Base-by-base conservation (phyloP, 805 yeast genomes). In the Candida golubevii region DNA sequence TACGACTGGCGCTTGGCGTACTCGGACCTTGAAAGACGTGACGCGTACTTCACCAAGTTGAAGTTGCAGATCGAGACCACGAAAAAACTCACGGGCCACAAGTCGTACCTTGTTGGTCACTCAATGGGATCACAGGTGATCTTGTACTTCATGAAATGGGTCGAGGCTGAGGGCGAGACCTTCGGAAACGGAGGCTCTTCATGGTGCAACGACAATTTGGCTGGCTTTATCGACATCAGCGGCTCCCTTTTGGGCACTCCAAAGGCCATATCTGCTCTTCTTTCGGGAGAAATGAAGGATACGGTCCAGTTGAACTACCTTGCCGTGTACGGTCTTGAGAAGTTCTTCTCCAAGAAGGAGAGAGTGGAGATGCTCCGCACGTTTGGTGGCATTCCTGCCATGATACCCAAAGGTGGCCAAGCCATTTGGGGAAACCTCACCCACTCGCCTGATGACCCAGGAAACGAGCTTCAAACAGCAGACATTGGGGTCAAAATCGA, bases 211-310 rank as follows among this genome's bases (percentile, higher is more conserved):
- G 84, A 83, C 35, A 75, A 93, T 59, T 72, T 93, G 46, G 90
- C 79, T 38, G 80, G 96, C 1, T 80, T 79, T 59, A 81, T 93
- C 33, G 93, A 93, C 60, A 85, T 93, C 46, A 79, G 95, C 11
- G 99, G 99, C 0, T 82, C 93, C n/a, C 65, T 80, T 41, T 69
- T 93, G 42, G 99, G 99, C 3, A 89, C 98, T 0, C 99, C 99
- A 2, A 93, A 93, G 61, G 85, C 96, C 1, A 78, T 89, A 15
- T 88, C 95, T 0, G 97, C 97, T 0, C 69, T 93, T 47, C 64
- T 93, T n/a, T 87, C 96, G 12, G 99, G 99, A 12, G 99, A 93
- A 66, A 93, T 93, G 98, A 88, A 83, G 62, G 99, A 93, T 63
- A 93, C 99, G 0, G 95, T 95, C 28, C 96, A 91, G 58, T 71